Base-by-base conservation (phyloP, 768 basidiomycete species). In the Sistotremastrum suecicum region DNA sequence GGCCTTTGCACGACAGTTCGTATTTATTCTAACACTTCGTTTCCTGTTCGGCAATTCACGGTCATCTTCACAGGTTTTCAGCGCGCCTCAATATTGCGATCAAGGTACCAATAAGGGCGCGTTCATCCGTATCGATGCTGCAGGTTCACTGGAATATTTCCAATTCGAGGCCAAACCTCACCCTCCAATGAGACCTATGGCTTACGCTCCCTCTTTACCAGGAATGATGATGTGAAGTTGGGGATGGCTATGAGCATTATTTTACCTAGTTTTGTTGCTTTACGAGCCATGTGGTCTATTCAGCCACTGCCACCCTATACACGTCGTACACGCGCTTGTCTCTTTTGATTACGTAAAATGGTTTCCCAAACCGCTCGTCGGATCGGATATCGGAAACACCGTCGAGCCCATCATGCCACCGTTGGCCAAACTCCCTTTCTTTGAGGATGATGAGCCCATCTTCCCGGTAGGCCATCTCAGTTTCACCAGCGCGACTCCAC, bases 1-100 rank as follows among this genome's bases (percentile, higher is more conserved):
- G 94, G 95, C 1, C 66, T 95, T 38, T 95, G 94, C 62, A 92
- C 87, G 32, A 98, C 95, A 8, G 90, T 81, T 60, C 53, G 71
- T 54, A 36, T 39, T 8, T 39, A 20, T 31, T 32, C 34, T 12
- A n/a, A 45, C 43, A 31, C 5, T 47, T 6, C 43, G 12, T 3
- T 57, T 56, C 47, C 47, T 49, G 43, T 35, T 41, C 20, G 50
- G 20, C 20, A 29, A 39, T 49, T 48, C 41, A 53, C 37, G 8
- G 35, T 32, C 33, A 20, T 39, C 38, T 44, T 49, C 47, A 49
- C 51, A 86, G 84, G 83, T 89, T 5, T 92, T 91, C 61, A 90
- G 86, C 39, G 92, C 94, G 36, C 94, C 94, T 3, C 97, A 98
- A 60, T 91, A 92, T 54, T 84, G 89, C 30, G 90, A 94, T 63